Evolutionary conservation across 441 rosid genomes (phyloP).

Genomic region (Codiaeum variegatum): DNA sequence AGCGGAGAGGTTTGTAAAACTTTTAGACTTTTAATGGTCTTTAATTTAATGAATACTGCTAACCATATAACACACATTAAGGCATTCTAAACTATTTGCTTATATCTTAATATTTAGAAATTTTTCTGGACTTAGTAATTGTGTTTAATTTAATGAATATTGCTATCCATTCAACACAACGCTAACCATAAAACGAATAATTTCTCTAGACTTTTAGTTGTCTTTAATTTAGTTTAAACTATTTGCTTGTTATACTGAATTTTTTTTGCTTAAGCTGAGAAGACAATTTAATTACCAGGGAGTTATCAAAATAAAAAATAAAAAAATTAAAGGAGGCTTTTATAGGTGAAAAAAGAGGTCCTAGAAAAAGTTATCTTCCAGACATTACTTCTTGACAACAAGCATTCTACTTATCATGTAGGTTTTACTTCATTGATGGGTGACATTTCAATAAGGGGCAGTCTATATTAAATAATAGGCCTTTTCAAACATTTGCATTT

Average conservation of each 20-base stretch:
- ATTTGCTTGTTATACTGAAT: neutral
- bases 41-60: too few relatives aligned
- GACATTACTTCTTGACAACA: neutral
- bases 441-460: neutral
- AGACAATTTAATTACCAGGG: neutral
- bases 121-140: too few relatives aligned
- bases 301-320: neutral
- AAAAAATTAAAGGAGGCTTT: neutral
- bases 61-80: too few relatives aligned
- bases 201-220: neutral
- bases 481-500: neutral
- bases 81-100: too few relatives aligned
- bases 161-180: too few relatives aligned
- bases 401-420: neutral
- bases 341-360: neutral
- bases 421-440: neutral
- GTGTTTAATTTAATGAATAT: too few relatives aligned
- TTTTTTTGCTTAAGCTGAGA: neutral
- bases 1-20: conserved; percentile 58
- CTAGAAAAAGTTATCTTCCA: neutral
- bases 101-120: too few relatives aligned
- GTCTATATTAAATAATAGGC: neutral
- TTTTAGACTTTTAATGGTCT: neutral
- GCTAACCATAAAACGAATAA: too few relatives aligned
- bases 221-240: neutral